Percentiles rank a stretch among this genome's conserved stretches.
Conservation (phyloP, 2,329 filamentous ascomycete species). For the Escovopsis sp. region DNA sequence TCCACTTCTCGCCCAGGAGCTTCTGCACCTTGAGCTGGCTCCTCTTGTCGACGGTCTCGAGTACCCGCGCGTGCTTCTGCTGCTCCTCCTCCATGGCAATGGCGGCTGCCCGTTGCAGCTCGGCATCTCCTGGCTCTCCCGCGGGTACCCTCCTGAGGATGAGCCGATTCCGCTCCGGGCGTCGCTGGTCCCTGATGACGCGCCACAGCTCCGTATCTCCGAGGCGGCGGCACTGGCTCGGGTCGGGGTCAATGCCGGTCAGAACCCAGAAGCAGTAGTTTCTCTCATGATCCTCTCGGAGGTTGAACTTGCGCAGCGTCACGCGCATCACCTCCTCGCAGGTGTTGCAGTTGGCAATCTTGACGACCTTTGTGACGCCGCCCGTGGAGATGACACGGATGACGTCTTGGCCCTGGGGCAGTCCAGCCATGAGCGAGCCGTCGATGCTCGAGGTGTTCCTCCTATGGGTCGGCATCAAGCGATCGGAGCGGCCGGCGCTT, state of each 20-base stretch:
- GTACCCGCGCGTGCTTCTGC: conserved; percentile 50
- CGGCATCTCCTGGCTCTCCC: conserved; percentile 74
- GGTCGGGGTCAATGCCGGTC: conserved; percentile 70
- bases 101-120: conserved; percentile 73
- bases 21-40: conserved; percentile 83
- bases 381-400: conserved; percentile 89
- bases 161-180: conserved; percentile 76
- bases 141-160: conserved; percentile 88
- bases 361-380: conserved; percentile 84
- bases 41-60: conserved; percentile 53
- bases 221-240: conserved; percentile 65
- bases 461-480: conserved; percentile 52
- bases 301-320: conserved; percentile 72
- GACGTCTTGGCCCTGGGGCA: conserved; percentile 75
- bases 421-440: conserved; percentile 67
- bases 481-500: conserved; percentile 45
- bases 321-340: conserved; percentile 87
- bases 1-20: conserved; percentile 75
- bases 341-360: conserved; percentile 80
- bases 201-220: conserved; percentile 80
- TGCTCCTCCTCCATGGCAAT: conserved; percentile 82
- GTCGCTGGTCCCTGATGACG: conserved; percentile 73
- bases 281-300: conserved; percentile 80
- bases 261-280: conserved; percentile 97
- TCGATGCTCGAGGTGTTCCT: conserved; percentile 76